Base-by-base conservation (phyloP, 768 basidiomycete genomes). In the Xerocomellus amylosporus region DNA sequence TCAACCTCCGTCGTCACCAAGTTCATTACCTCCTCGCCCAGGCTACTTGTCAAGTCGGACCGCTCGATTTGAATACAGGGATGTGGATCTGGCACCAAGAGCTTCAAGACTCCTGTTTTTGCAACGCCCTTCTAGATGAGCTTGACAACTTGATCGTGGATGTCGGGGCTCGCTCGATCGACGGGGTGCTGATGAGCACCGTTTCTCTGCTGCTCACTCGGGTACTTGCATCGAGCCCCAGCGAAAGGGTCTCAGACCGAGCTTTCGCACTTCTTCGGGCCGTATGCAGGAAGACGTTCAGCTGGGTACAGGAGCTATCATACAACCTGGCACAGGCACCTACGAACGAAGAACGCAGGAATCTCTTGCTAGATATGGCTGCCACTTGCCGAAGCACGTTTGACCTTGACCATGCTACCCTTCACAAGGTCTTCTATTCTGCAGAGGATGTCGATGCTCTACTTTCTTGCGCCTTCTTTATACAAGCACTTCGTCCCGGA, bases 11-110 rank as follows among this genome's bases (percentile, higher is more conserved):
- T 20, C 19, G 12, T 13, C 8, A 39, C 5, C 7, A 39, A 20
- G 38, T 39, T 39, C 19, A 39, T 13, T 7, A 13, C 12, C 38
- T 39, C 4, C 19, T 39, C 5, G 9, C 38, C 4, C 38, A 20
- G 7, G n/a, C 38, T 0, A 8, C 4, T 6, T 40, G 22, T 20
- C 43, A 46, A n/a, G 51, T 46, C 1, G 44, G 37, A 31, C 60
- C 80, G 2, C 49, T 80, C 5, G 55, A 42, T 33, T 33, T 33
- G 31, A 19, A 44, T 30, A 17, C 43, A 33, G 38, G 38, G 38
- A n/a, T 5, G 19, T 20, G 12, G n/a, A 19, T 39, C 1, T 39
- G 38, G 38, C 38, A 39, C 13, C 38, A 37, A 17, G 36, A 37
- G 36, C 36, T 37, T 17, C 36, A 37, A 37, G 36, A 37, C 17